These are phyloP conservation scores for Venustampulla echinocandica DNA, from an alignment of 495 filamentous ascomycete species.

Conservation along the genomic window DNA sequence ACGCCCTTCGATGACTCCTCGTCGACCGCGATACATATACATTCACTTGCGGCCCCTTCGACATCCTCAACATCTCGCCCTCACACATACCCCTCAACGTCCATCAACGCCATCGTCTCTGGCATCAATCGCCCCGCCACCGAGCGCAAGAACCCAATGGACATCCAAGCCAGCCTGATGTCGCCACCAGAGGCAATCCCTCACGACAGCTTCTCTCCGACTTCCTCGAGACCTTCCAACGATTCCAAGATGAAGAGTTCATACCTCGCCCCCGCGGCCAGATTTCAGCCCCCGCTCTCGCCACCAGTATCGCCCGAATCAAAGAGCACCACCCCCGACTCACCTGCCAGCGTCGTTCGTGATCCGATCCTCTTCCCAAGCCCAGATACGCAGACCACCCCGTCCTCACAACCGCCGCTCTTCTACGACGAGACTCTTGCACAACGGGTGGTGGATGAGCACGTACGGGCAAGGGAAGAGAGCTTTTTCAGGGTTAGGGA, in stretches of 20 bases:
- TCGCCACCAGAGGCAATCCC: conserved; percentile 63
- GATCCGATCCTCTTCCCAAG: conserved; percentile 57
- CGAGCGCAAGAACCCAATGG: conserved; percentile 10
- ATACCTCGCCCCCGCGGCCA: conserved; percentile 34
- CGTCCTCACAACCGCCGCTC: conserved; percentile 44
- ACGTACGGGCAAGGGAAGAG: conserved; percentile 56
- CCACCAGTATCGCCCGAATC: conserved; percentile 64
- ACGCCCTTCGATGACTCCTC: conserved; percentile 21
- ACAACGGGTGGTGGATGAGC: conserved; percentile 52
- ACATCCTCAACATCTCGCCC: conserved; percentile 5
- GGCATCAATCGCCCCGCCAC: conserved; percentile 11
- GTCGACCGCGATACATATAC: conserved; percentile 11
- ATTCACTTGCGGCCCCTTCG: not conserved
- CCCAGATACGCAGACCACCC: conserved; percentile 33
- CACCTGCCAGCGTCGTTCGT: conserved; percentile 30
- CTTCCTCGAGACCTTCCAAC: conserved; percentile 28
- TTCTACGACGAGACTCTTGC: conserved; percentile 44
- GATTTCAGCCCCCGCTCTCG: conserved; percentile 49
- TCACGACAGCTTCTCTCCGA: conserved; percentile 49
- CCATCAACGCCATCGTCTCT: conserved; percentile 16
- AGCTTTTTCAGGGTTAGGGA: conserved; percentile 44
- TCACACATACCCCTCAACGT: conserved; percentile 7
- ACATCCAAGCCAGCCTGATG: conserved; percentile 53
- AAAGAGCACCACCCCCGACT: conserved; percentile 37
- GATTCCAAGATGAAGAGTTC: conserved; percentile 36